Percentiles rank a stretch among this genome's conserved stretches.
Conservation (phyloP, 1,284 basidiomycete species). For the Schizophyllum commune region DNA sequence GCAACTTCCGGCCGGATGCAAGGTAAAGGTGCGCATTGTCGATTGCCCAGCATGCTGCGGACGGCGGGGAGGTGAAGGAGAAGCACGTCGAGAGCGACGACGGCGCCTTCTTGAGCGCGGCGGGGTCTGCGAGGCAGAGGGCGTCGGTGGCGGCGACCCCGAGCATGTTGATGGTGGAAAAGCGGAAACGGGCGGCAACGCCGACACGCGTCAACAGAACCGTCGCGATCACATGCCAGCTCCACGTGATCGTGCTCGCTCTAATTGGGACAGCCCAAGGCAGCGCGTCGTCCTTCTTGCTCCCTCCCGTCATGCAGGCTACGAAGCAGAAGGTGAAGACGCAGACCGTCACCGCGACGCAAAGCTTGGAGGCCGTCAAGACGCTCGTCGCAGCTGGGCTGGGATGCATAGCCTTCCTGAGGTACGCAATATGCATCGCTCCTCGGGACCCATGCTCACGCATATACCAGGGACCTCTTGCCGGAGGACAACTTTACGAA, state of each 20-base stretch:
- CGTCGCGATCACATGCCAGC: neutral
- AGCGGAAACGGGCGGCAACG: neutral
- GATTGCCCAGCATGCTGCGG: constrained; percentile 42
- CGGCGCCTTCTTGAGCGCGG: constrained; percentile 36
- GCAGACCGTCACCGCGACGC: constrained; percentile 45
- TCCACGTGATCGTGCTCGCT: neutral
- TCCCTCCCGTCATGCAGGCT: constrained; percentile 11
- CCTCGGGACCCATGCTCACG: constrained; percentile 4
- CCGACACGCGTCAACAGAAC: neutral
- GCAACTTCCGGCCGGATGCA: constrained; percentile 35
- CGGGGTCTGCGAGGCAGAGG: constrained; percentile 39
- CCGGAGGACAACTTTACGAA: constrained; percentile 77
- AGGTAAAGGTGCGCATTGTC: constrained; percentile 49
- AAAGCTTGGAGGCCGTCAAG: constrained; percentile 61
- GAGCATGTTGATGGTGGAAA: constrained; percentile 29
- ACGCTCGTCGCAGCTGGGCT: constrained; percentile 66
- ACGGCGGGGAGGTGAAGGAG: constrained; percentile 31
- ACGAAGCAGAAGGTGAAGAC: constrained; percentile 17
- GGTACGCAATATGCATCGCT: constrained; percentile 30
- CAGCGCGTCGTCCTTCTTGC: neutral
- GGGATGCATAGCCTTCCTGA: constrained; percentile 70
- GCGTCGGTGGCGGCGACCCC: constrained; percentile 35
- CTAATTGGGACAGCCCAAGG: neutral
- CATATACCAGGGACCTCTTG: constrained; percentile 48
- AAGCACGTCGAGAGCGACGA: constrained; percentile 30